A percentile compares a stretch with the other conserved stretches of the same genome.
Conservation (phyloP, 2,329 filamentous ascomycete species). For the Aspergillus persii region DNA sequence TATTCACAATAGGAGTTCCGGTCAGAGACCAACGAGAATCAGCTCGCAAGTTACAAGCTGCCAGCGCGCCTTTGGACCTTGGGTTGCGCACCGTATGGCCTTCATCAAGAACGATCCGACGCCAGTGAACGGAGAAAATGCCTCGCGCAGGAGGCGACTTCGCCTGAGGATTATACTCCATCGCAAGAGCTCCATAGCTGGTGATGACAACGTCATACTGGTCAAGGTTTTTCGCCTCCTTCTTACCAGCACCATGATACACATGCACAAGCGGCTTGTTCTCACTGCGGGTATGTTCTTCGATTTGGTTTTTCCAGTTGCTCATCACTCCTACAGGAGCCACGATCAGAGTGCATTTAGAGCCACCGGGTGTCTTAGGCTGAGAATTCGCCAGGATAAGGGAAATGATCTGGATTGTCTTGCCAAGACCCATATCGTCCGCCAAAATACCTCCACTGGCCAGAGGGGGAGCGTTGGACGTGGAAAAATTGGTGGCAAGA, state of each 20-base stretch:
- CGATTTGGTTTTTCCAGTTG: slow-evolving; percentile 82
- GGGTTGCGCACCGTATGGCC: slow-evolving; percentile 80
- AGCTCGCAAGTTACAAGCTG: slow-evolving; percentile 65
- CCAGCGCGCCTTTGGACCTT: slow-evolving; percentile 67
- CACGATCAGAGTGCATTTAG: slow-evolving; percentile 71
- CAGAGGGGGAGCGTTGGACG: slow-evolving; percentile 57
- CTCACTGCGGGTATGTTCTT: slow-evolving; percentile 66
- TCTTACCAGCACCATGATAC: slow-evolving; percentile 67
- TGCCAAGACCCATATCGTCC: slow-evolving; percentile 90
- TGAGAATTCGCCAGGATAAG: slow-evolving; percentile 62
- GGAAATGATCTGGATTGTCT: slow-evolving; percentile 83
- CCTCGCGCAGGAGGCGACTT: slow-evolving; percentile 49
- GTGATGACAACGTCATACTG: slow-evolving; percentile 77
- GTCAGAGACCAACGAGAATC: slow-evolving; percentile 76
- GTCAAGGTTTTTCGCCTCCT: slow-evolving; percentile 58
- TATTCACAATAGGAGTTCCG: slow-evolving; percentile 82
- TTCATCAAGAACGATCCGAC: slow-evolving; percentile 77
- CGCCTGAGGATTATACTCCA: slow-evolving; percentile 57
- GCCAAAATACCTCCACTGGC: slow-evolving; percentile 81
- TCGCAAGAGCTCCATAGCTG: slow-evolving; percentile 74
- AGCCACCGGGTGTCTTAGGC: slow-evolving; percentile 43
- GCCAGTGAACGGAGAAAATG: slow-evolving; percentile 68
- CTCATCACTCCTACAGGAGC: slow-evolving; percentile 84
- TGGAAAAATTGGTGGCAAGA: slow-evolving; percentile 69
- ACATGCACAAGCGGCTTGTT: slow-evolving; percentile 64